Base-by-base conservation (phyloP, 1,139 yeast species). In the Yamadazyma buinensis region DNA sequence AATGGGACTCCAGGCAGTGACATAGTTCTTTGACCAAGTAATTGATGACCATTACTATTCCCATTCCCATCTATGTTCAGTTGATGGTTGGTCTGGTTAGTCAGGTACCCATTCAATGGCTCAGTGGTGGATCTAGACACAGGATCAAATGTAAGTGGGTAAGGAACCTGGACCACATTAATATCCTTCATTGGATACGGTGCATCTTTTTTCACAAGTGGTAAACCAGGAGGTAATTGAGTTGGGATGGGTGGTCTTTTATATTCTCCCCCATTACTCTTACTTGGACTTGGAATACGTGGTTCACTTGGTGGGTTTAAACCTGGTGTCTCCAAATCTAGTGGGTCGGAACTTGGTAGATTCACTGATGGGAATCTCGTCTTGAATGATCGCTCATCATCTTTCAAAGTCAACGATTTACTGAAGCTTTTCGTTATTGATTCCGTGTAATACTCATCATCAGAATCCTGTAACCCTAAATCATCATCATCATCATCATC, bases 101-200 rank as follows among this genome's bases (percentile, higher is more conserved):
- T n/a, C n/a, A n/a, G n/a, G 7, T 17, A 17, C 5, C 7, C 7
- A 5, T 17, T 17, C 30, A 28, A n/a, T 18, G 27, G 27, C 4
- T 18, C 6, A 5, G 27, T 25, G 8, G 27, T 14, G 3, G 19
- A 6, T 15, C 15, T 27, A 3, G 29, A 11, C 7, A 14, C 20
- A 17, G 10, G 13, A 7, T 18, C 10, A 11, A 26, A 6, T n/a
- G 23, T 10, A 14, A 24, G 8, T 13, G 54, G 55, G 29, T 43
- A 48, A 6, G 64, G 63, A 1, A 56, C 51, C 6, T 51, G 49
- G 19, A 50, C 43, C 21, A 46, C 48, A 1, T 52, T 43, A 17
- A 41, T 24, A 20, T 34, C 42, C 21, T 39, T 38, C 8, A 35
- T 21, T 11, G 53, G 54, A 30, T 49, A 48, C 1, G 53, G 52